Base-by-base conservation (phyloP, 1,139 yeast species). In the Hyphopichia wangnamkhiaoensis region DNA sequence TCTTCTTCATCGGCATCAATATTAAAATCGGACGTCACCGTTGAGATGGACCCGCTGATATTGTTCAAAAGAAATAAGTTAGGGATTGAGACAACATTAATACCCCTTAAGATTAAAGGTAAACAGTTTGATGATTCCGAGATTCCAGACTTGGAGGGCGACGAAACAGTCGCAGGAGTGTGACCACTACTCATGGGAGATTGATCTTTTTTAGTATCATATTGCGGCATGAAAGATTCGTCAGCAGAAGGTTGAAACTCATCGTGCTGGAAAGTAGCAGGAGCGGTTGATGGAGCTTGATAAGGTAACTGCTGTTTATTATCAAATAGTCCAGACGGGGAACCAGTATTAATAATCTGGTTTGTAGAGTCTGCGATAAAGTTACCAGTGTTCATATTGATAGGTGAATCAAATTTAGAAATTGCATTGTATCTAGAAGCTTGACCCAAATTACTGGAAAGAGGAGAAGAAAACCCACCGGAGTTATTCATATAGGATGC, bases 61-160 rank as follows among this genome's bases (percentile, higher is more conserved):
- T 66, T 71, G 25, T 65, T 61, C 34, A 68, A 49, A 29, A 79
- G 58, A 45, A 77, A 80, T 12, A 58, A 53, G 13, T 66, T 63
- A 0, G 91, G 90, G 12, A 84, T 77, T 0, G 84, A 74, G 28
- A 73, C 66, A 0, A 82, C 67, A 26, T 85, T 81, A 42, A 83
- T 75, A 34, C 82, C 79, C 41, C 90, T 61, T 30, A 84, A 56
- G 15, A 84, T 68, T 54, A 84, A 78, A 1, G 89, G 90, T 28
- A 83, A 58, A 53, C 81, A 80, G 48, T 80, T 82, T 1, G 75
- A 64, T 0, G 76, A 64, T 39, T 71, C 76, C 1, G 63, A 49
- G 5, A 54, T 48, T 9, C 41, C 39, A 15, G 44, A 38, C 31
- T 52, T 51, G 12, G 38, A 29, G 14, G 29, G 32, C 7, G 32